These are phyloP conservation scores for Pythium utonaiense DNA, from an alignment of 352 stramenopile species.

Conservation along the genomic window DNA sequence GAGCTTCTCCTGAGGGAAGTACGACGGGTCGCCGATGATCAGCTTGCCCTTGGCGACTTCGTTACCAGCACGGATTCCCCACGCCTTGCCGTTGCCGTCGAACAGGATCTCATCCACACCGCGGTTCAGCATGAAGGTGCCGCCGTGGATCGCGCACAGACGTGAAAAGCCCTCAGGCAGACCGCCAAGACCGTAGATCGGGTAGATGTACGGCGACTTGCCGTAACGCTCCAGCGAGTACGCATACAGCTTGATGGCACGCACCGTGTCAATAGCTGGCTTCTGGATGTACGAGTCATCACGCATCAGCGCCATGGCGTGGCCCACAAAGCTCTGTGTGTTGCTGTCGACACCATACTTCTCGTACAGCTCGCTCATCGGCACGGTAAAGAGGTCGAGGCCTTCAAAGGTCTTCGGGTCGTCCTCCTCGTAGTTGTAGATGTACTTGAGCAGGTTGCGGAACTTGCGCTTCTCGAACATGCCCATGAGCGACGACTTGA, in stretches of 20 bases:
- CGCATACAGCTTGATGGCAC: conserved; percentile 97
- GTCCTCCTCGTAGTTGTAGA: conserved; percentile 95
- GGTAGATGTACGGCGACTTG: conserved; percentile 99
- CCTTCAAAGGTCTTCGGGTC: conserved; percentile 90
- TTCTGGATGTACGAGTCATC: conserved; percentile 87
- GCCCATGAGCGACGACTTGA: conserved; percentile 96
- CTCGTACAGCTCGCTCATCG: conserved; percentile 97
- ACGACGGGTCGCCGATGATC: conserved; percentile 98
- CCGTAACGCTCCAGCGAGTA: conserved; percentile 96
- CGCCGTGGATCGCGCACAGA: conserved; percentile 98
- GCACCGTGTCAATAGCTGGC: conserved; percentile 92
- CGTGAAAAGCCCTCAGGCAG: conserved; percentile 99
- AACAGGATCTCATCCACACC: conserved; percentile 93
- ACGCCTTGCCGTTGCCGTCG: conserved; percentile 91
- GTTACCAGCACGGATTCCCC: conserved; percentile 90
- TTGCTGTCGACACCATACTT: conserved; percentile 97
- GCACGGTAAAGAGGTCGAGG: conserved; percentile 94
- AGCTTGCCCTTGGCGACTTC: conserved; percentile 96
- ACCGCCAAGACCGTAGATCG: conserved; percentile 97
- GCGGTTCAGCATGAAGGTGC: conserved; percentile 99
- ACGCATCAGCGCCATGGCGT: conserved; percentile 98
- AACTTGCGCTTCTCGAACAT: conserved; percentile 99
- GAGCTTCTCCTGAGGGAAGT: conserved; percentile 95
- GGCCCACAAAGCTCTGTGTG: conserved; percentile 99
- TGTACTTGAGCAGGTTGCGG: conserved; percentile 97